A percentile compares a stretch with the other conserved stretches of the same genome.
Conservation (phyloP, 2,329 filamentous ascomycete species). For the Penicillium sp. region DNA sequence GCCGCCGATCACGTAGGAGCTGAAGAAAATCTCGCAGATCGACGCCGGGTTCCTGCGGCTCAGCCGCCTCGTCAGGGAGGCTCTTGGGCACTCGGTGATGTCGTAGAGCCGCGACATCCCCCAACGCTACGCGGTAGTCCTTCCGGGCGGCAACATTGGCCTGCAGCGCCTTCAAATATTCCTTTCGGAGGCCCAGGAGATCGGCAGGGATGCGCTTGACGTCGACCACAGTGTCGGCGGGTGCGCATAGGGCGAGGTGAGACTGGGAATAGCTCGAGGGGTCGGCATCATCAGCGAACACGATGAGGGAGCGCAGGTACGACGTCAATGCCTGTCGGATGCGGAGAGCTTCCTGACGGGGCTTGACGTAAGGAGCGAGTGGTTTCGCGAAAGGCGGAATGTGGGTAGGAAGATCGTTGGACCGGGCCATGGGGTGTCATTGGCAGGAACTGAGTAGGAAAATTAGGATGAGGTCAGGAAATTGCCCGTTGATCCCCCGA, state of each 20-base stretch:
- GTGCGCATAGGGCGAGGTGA: constrained; percentile 40
- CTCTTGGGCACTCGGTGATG: constrained; percentile 23
- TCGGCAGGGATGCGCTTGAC: constrained; percentile 42
- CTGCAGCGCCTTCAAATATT: constrained; percentile 50
- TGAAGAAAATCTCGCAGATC: constrained; percentile 45
- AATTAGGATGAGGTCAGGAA: neutral
- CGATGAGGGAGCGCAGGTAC: constrained; percentile 41
- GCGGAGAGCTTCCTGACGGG: constrained; percentile 40
- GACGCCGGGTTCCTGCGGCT: constrained; percentile 22
- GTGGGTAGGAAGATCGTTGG: constrained; percentile 22
- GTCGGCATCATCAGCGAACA: constrained; percentile 30
- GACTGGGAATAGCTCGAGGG: constrained; percentile 26
- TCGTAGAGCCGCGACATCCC: constrained; percentile 34
- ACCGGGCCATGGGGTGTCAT: constrained; percentile 30
- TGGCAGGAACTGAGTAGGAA: constrained; percentile 1
- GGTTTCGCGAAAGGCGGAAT: constrained; percentile 39
- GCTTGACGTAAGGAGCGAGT: constrained; percentile 42
- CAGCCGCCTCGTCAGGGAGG: constrained; percentile 18
- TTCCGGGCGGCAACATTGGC: constrained; percentile 44
- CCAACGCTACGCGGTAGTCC: constrained; percentile 37
- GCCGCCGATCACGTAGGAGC: constrained; percentile 49
- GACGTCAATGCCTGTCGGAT: constrained; percentile 43
- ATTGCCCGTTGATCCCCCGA: neutral
- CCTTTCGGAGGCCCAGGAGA: constrained; percentile 44
- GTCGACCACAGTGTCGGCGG: constrained; percentile 31